These are phyloP conservation scores for Eutrema yunnanense DNA, from an alignment of 345 rosid species.

Conservation along the genomic window DNA sequence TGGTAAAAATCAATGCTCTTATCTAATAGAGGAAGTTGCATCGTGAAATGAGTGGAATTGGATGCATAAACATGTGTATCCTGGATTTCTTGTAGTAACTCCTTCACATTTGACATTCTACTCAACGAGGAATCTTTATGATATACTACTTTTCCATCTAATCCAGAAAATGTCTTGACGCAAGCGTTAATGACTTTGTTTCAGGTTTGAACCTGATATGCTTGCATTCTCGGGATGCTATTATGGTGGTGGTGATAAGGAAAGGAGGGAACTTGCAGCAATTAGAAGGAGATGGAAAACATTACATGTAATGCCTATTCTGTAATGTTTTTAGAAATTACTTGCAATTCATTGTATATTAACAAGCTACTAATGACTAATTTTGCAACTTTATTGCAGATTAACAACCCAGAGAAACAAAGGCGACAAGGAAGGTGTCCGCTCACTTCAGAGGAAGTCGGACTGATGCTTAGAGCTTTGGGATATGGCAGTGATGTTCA, in stretches of 20 bases:
- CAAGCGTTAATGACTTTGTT: slow-evolving; percentile 27
- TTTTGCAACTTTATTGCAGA: slow-evolving; percentile 38
- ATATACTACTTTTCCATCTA: neutral
- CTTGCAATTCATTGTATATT: neutral
- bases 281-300: slow-evolving; percentile 97
- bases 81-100: neutral
- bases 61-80: neutral
- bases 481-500: slow-evolving; percentile 91
- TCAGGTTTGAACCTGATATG: slow-evolving; percentile 99
- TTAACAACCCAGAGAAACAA: slow-evolving; percentile 73
- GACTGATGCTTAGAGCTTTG: slow-evolving; percentile 92
- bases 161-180: neutral
- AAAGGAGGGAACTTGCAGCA: slow-evolving; percentile 75
- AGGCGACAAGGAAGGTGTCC: slow-evolving; percentile 99
- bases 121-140: neutral
- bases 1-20: neutral
- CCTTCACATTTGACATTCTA: neutral
- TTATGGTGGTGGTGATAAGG: slow-evolving; percentile 98
- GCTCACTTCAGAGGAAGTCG: slow-evolving; percentile 92
- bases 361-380: neutral
- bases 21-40: neutral
- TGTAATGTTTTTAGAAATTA: neutral
- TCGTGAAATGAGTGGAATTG: neutral
- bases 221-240: slow-evolving; percentile 99
- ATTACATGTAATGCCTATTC: slow-evolving; percentile 53